Evolutionary conservation across 805 yeast species (phyloP).

Genomic region (Wickerhamomyces hampshirensis): DNA sequence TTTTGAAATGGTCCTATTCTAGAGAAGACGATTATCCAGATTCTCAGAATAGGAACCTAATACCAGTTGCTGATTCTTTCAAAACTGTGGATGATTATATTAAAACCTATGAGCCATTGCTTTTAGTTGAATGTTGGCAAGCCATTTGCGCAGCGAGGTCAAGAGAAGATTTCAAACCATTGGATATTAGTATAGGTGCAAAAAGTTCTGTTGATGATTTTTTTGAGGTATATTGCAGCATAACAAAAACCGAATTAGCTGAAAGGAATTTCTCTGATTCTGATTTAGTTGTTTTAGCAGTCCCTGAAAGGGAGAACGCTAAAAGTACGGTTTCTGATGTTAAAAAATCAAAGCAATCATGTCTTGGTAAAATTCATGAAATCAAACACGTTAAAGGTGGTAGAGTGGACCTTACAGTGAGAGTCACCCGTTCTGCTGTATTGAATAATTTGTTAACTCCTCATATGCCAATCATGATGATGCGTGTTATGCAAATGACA

Average conservation of each 20-base stretch:
- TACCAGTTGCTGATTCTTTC: conserved; percentile 50
- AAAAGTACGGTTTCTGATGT: conserved; percentile 30
- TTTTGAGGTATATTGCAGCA: conserved; percentile 78
- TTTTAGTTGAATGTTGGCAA: conserved; percentile 92
- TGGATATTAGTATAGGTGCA: conserved; percentile 67
- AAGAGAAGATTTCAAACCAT: conserved; percentile 50
- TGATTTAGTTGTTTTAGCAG: conserved; percentile 66
- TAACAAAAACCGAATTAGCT: conserved; percentile 45
- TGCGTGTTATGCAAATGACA: conserved; percentile 79
- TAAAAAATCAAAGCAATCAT: conserved; percentile 37
- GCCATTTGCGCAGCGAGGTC: conserved; percentile 70
- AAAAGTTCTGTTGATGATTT: conserved; percentile 81
- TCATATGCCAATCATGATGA: conserved; percentile 56
- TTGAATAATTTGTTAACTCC: conserved; percentile 55
- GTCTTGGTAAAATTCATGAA: conserved; percentile 78
- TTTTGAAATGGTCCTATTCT: conserved; percentile 75
- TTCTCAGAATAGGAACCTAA: conserved; percentile 32
- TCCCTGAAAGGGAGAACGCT: conserved; percentile 24
- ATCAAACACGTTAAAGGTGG: conserved; percentile 62
- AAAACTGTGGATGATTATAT: conserved; percentile 59
- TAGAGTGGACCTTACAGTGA: conserved; percentile 67
- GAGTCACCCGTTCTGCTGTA: conserved; percentile 47
- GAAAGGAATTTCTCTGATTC: conserved; percentile 63
- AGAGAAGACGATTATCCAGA: conserved; percentile 53
- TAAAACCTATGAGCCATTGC: conserved; percentile 67